A percentile compares a stretch with the other conserved stretches of the same genome.
These are phyloP conservation scores for Pseudocercospora pini-densiflorae DNA, from an alignment of 2,329 filamentous ascomycete genomes.

Conservation along the genomic window DNA sequence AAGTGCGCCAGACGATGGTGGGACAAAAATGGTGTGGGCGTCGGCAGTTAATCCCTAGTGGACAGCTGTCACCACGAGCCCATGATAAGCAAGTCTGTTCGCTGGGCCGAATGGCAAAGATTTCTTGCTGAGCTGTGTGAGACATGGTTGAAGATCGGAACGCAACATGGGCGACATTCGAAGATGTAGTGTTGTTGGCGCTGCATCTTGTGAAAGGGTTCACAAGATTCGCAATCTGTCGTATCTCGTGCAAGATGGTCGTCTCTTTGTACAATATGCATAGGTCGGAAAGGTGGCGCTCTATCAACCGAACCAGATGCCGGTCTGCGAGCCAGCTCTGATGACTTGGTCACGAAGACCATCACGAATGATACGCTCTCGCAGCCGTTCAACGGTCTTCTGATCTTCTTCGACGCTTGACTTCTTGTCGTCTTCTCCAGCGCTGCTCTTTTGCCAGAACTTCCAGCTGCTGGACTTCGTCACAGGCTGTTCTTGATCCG, in stretches of 20 bases:
- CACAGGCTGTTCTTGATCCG: conserved; percentile 26
- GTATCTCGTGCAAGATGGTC: not conserved
- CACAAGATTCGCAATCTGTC: not conserved
- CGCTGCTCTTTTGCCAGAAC: conserved; percentile 29
- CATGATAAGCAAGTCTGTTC: not conserved
- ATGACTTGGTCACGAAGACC: conserved; percentile 15
- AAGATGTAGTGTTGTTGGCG: no score
- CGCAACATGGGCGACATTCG: not conserved
- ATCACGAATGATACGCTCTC: conserved; percentile 20
- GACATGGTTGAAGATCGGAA: not conserved
- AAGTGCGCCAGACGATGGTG: not conserved
- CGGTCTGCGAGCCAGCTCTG: conserved; percentile 12
- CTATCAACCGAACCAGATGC: conserved; percentile 20
- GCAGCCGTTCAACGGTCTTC: conserved; percentile 10
- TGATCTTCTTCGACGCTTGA: conserved; percentile 13
- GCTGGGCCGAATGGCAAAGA: not conserved
- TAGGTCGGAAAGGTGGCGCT: conserved; percentile 48
- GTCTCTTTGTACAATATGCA: not conserved
- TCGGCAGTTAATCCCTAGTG: not conserved
- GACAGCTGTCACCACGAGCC: not conserved
- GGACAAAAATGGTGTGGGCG: conserved; percentile 7
- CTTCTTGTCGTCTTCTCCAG: conserved; percentile 19
- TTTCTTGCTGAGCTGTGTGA: not conserved
- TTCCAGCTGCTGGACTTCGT: conserved; percentile 27
- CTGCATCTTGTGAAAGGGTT: not conserved